Evolutionary conservation across 192 early-diverging fungal genomes (phyloP).

Genomic region (Obelidium mucronatum): DNA sequence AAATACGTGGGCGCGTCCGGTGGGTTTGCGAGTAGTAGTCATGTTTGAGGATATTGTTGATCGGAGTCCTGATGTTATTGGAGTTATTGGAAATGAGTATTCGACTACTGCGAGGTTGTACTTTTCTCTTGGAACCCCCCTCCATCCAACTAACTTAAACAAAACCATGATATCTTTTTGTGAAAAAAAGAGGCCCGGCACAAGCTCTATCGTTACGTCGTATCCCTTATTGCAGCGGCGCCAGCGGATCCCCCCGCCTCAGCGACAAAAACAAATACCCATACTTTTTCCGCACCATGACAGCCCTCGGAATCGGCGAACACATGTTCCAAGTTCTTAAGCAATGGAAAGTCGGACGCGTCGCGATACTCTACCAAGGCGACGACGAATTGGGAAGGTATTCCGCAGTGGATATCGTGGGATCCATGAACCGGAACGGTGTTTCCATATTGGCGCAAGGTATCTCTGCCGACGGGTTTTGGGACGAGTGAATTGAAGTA

Average conservation of each 20-base stretch:
- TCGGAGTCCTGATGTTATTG: slow-evolving; percentile 4
- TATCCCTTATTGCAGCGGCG: not conserved
- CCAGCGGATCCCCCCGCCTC: not conserved
- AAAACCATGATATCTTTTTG: too few species aligned
- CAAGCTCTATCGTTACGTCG: not conserved
- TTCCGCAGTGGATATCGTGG: not conserved
- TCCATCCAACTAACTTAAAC: too few species aligned
- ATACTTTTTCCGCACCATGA: not conserved
- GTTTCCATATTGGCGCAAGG: not conserved
- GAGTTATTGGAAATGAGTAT: not conserved
- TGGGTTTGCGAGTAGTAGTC: not conserved
- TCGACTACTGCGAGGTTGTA: not conserved
- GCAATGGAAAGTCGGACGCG: not conserved
- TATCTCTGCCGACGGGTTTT: not conserved
- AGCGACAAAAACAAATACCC: not conserved
- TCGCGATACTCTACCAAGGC: not conserved
- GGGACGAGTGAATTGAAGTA: not conserved
- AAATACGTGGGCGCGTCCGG: not conserved
- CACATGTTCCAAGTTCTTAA: not conserved
- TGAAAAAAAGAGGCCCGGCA: not conserved
- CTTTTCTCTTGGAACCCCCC: too few species aligned
- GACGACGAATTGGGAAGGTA: slow-evolving; percentile 16
- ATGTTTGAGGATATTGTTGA: not conserved
- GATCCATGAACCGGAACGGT: not conserved
- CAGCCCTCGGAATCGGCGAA: not conserved